phyloP scores from a whole-genome alignment of 495 filamentous ascomycete genomes.

The Podospora comata region DNA sequence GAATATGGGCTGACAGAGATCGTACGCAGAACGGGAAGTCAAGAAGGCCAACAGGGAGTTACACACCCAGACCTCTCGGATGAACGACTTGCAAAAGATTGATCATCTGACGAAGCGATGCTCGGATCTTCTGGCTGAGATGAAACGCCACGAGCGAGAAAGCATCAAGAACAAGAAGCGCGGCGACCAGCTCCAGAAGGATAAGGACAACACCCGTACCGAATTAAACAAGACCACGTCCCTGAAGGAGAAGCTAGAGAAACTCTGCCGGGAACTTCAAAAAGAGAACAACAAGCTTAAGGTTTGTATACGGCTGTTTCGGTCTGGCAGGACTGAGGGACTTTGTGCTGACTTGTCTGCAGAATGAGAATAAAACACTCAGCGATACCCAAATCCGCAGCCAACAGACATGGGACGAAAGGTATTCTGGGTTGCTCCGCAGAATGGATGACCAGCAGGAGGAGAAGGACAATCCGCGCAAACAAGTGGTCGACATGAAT shows the following conservation, averaged over 20 bases:
- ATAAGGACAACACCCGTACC: slow-evolving; percentile 81
- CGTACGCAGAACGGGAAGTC: slow-evolving; percentile 58
- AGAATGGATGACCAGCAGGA: slow-evolving; percentile 79
- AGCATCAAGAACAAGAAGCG: slow-evolving; percentile 94
- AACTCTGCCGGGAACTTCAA: slow-evolving; percentile 85
- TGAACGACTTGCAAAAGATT: slow-evolving; percentile 69
- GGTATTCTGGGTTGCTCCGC: slow-evolving; percentile 67
- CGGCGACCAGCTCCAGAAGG: slow-evolving; percentile 91
- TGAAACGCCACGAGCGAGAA: slow-evolving; percentile 92
- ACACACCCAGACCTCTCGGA: slow-evolving; percentile 71
- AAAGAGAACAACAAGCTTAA: slow-evolving; percentile 97
- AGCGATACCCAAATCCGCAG: slow-evolving; percentile 79
- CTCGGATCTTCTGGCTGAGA: slow-evolving; percentile 82
- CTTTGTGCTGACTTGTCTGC: slow-evolving; percentile 34
- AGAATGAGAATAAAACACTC: slow-evolving; percentile 89
- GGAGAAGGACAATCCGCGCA: slow-evolving; percentile 71
- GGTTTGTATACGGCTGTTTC: slow-evolving; percentile 45
- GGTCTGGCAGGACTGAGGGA: not conserved
- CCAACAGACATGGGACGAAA: slow-evolving; percentile 78
- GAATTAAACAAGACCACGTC: slow-evolving; percentile 83
- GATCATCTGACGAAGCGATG: slow-evolving; percentile 88
- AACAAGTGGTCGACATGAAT: slow-evolving; percentile 72
- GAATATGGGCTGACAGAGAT: slow-evolving; percentile 21
- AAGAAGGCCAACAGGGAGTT: slow-evolving; percentile 92
- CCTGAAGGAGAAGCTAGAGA: slow-evolving; percentile 92